phyloP scores from a whole-genome alignment of 2,329 filamentous ascomycete species.

The Stagonosporopsis tanaceti region DNA sequence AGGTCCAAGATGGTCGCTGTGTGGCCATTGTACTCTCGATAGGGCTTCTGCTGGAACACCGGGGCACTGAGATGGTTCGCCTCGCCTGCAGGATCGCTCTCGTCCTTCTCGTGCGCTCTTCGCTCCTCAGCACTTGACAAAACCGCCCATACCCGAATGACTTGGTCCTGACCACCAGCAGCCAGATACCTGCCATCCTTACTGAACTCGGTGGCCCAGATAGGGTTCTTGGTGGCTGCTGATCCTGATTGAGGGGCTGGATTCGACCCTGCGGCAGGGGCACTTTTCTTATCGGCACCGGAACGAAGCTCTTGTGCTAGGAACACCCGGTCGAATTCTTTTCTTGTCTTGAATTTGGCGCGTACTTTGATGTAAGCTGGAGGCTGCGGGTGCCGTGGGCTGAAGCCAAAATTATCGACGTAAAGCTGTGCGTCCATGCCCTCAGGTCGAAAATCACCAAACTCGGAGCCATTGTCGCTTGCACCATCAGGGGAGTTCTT shows the following conservation, averaged over 20 bases:
- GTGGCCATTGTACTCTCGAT: conserved; percentile 84
- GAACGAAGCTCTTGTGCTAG: conserved; percentile 89
- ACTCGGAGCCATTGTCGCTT: conserved; percentile 73
- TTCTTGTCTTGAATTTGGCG: conserved; percentile 78
- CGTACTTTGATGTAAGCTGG: conserved; percentile 90
- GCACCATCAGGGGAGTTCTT: conserved; percentile 62
- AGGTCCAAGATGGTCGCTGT: conserved; percentile 86
- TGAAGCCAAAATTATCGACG: conserved; percentile 76
- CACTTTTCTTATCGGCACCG: conserved; percentile 48
- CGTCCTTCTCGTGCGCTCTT: conserved; percentile 74
- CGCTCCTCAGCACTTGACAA: conserved; percentile 84
- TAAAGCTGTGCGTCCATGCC: conserved; percentile 86
- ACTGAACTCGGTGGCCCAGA: conserved; percentile 94
- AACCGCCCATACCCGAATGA: conserved; percentile 88
- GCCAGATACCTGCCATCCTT: conserved; percentile 90
- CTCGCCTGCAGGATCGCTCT: conserved; percentile 62
- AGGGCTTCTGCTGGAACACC: conserved; percentile 82
- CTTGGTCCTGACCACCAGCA: conserved; percentile 86
- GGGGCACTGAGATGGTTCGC: conserved; percentile 80
- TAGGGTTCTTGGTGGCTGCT: conserved; percentile 64
- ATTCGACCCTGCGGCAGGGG: conserved; percentile 34
- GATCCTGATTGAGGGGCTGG: conserved; percentile 44
- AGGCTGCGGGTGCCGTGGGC: conserved; percentile 86
- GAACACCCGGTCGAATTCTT: conserved; percentile 87
- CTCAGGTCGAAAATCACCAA: conserved; percentile 73